Conservation (phyloP, 371 early-diverging fungal genomes). For the Mortierella sp. region DNA sequence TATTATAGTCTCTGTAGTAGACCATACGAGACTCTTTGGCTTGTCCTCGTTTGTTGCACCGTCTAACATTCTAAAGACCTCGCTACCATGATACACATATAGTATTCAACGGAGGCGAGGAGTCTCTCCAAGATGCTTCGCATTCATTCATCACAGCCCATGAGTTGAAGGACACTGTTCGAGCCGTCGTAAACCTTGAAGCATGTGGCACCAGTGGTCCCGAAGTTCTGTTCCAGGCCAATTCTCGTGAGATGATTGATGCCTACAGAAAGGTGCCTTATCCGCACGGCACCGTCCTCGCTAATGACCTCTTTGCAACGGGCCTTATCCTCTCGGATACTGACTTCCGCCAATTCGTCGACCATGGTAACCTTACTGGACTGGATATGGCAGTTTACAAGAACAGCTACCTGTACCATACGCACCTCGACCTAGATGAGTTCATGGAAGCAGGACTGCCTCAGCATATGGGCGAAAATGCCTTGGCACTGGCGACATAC, state of each 20-base stretch:
- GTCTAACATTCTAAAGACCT: background rate
- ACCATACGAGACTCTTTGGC: too few species aligned
- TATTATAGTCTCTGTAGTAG: background rate
- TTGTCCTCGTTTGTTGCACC: background rate
- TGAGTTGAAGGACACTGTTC: constrained; percentile 64
- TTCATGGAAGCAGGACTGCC: constrained; percentile 69
- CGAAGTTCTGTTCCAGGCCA: constrained; percentile 82
- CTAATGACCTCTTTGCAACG: constrained; percentile 79
- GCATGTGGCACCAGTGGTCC: constrained; percentile 78
- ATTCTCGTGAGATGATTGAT: constrained; percentile 74
- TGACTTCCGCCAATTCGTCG: constrained; percentile 80
- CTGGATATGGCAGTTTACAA: constrained; percentile 82
- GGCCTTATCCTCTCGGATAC: constrained; percentile 82
- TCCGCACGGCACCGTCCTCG: constrained; percentile 77
- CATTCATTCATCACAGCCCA: constrained; percentile 79
- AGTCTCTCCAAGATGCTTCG: constrained; percentile 80
- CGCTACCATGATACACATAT: background rate
- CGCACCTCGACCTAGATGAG: constrained; percentile 71
- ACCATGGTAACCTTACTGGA: constrained; percentile 72
- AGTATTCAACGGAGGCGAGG: constrained; percentile 70
- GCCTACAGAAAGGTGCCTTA: constrained; percentile 75
- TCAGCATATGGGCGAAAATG: constrained; percentile 80
- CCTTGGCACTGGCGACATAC: constrained; percentile 66
- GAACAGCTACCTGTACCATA: constrained; percentile 77
- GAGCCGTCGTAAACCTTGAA: constrained; percentile 79